Conservation (phyloP, 1,284 basidiomycete genomes). For the Cutaneotrichosporon arboriforme region DNA sequence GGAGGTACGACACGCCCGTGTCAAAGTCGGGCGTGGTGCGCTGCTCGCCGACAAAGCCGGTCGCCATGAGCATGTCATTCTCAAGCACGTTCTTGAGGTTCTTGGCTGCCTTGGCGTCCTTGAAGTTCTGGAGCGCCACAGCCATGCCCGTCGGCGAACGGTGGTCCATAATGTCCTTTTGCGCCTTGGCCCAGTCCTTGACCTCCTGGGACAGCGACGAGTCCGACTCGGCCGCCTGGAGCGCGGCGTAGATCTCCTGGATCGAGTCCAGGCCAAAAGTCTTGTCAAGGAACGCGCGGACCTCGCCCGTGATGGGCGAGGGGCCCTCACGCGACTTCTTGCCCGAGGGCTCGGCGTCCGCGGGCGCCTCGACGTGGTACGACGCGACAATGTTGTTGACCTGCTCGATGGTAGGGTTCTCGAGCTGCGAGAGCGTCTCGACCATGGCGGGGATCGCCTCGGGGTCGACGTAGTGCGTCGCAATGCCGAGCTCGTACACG, state of each 20-base stretch:
- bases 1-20: slow-evolving; percentile 68
- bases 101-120: slow-evolving; percentile 59
- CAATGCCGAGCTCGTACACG: slow-evolving; percentile 80
- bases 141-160: slow-evolving; percentile 87
- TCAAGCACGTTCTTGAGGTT: slow-evolving; percentile 63
- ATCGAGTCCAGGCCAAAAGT: slow-evolving; percentile 67
- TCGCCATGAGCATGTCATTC: slow-evolving; percentile 53
- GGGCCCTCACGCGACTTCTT: slow-evolving; percentile 56
- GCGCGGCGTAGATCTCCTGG: slow-evolving; percentile 61
- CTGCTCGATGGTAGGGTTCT: slow-evolving; percentile 24
- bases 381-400: slow-evolving; percentile 25
- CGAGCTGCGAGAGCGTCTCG: slow-evolving; percentile 43
- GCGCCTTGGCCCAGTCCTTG: slow-evolving; percentile 66
- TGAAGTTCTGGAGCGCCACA: slow-evolving; percentile 71
- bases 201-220: slow-evolving; percentile 52
- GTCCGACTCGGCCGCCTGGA: slow-evolving; percentile 49
- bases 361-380: slow-evolving; percentile 22
- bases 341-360: slow-evolving; percentile 59
- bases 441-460: slow-evolving; percentile 63
- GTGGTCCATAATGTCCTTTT: slow-evolving; percentile 58
- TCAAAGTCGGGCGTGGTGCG: slow-evolving; percentile 74
- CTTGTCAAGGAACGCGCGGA: slow-evolving; percentile 68
- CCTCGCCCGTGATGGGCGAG: slow-evolving; percentile 58
- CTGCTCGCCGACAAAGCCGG: slow-evolving; percentile 31
- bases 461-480: slow-evolving; percentile 82